Conservation (phyloP, 1,139 yeast genomes). For the Nakaseomyces sp. region DNA sequence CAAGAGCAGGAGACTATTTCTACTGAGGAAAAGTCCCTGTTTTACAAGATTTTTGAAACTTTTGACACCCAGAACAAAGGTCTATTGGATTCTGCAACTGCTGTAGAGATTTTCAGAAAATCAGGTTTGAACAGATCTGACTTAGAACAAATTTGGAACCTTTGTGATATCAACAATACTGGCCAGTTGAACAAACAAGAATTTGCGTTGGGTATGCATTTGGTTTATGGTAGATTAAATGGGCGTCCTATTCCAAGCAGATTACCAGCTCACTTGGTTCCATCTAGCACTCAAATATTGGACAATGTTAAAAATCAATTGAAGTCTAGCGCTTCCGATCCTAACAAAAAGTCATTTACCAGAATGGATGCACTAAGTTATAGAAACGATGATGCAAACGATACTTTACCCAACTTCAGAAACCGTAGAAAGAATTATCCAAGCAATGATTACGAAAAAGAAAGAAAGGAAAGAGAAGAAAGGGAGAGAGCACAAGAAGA, state of each 20-base stretch:
- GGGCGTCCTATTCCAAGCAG: conserved; percentile 65
- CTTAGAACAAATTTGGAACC: conserved; percentile 83
- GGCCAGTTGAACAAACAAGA: conserved; percentile 71
- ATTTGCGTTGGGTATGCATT: conserved; percentile 77
- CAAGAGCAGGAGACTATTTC: conserved; percentile 55
- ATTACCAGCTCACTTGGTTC: conserved; percentile 65
- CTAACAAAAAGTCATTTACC: conserved; percentile 13
- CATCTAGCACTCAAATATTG: conserved; percentile 65
- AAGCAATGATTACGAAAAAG: conserved; percentile 6
- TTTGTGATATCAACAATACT: conserved; percentile 60
- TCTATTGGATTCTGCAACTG: conserved; percentile 66
- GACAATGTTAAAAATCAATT: conserved; percentile 52
- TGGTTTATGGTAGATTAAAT: conserved; percentile 64
- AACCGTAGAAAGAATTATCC: conserved; percentile 28
- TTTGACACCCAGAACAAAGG: conserved; percentile 74
- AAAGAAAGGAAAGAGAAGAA: conserved; percentile 9
- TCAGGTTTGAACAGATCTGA: conserved; percentile 82
- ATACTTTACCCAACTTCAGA: conserved; percentile 31
- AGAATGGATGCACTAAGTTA: conserved; percentile 29
- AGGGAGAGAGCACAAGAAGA: conserved; percentile 31
- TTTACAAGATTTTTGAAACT: conserved; percentile 79
- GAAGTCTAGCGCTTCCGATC: conserved; percentile 32
- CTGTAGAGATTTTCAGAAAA: conserved; percentile 80
- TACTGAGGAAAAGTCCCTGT: conserved; percentile 75
- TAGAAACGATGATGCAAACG: conserved; percentile 38